Evolutionary conservation across 768 basidiomycete genomes (phyloP), one percentile per base, ranked within the genome.

Genomic region (Pulveroboletus sp.): DNA sequence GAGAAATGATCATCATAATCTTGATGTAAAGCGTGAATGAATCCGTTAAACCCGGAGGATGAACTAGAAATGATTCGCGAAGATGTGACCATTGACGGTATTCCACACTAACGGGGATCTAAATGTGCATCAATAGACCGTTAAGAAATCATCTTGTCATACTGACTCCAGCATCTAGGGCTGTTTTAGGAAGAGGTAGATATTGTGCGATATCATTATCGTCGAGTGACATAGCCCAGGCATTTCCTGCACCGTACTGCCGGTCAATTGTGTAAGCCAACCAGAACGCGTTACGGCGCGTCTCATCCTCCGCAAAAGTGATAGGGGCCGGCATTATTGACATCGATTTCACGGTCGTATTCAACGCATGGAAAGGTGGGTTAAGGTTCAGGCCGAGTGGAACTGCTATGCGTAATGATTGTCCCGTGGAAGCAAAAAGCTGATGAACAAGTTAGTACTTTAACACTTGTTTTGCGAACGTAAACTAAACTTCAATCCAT

Each of bases 1-100:
- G 66, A 25, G 75, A 87, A 31, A 90, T 72, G 38, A 90, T 55
- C 47, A 87, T 80, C 8, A 77, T 74, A 10, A 80, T 76, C 62
- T 90, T 89, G 63, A 87, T 74, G 54, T 84, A 87, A 14, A 90
- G 59, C 9, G 78, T 77, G 59, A 89, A 88, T 0, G 87, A 80
- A 63, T 89, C 88, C 1, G 80, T 79, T 53, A 82, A 78, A 13
- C 75, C 71, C 31, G 78, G 77, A 16, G 80, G 79, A 61, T 90
- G 84, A 4, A 68, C 59, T 4, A 81, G 70, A n/a, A 88, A 72
- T 20, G 87, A 65, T 53, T 85, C 76, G 47, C 69, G 74, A 7
- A 75, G 76, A 49, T 84, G 80, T 1, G 84, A 81, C 79, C 84
- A 84, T 63, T 89, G 86, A 10, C 87, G 76, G 27, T 81, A 73